phyloP scores from a whole-genome alignment of 1,284 basidiomycete genomes.

The Agaricales sp. region DNA sequence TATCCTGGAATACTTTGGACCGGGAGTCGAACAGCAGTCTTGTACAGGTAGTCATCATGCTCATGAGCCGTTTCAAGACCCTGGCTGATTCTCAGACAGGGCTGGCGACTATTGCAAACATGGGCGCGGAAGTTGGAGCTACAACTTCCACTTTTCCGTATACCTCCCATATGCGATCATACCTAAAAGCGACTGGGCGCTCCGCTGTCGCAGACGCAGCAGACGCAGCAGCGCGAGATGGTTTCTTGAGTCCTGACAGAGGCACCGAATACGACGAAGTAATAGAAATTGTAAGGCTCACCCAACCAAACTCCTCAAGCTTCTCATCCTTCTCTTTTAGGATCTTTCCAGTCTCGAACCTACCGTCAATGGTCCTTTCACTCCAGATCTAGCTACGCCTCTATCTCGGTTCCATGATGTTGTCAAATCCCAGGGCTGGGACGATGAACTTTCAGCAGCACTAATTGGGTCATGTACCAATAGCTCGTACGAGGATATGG shows the following conservation, averaged over 20 bases:
- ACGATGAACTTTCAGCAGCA: conserved; percentile 83
- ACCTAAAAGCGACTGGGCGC: conserved; percentile 86
- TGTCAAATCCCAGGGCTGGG: conserved; percentile 81
- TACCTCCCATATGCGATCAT: conserved; percentile 81
- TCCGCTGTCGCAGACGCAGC: conserved; percentile 84
- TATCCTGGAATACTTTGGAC: conserved; percentile 96
- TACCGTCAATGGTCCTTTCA: conserved; percentile 95
- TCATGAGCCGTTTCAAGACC: too few species aligned
- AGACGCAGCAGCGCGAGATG: conserved; percentile 69
- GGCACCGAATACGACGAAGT: conserved; percentile 95
- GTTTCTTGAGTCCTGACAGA: conserved; percentile 79
- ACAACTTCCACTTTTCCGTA: conserved; percentile 98
- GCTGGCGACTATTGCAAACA: conserved; percentile 92
- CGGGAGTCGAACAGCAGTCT: conserved; percentile 86
- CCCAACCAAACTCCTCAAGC: not conserved
- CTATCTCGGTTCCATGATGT: conserved; percentile 85
- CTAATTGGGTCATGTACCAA: conserved; percentile 98
- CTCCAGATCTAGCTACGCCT: conserved; percentile 93
- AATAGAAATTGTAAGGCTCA: conserved; percentile 76
- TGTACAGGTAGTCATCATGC: conserved; percentile 80
- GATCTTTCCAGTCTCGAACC: conserved; percentile 91
- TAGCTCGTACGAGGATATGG: conserved; percentile 95
- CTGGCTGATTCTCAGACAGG: too few species aligned
- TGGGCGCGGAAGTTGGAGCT: conserved; percentile 99
- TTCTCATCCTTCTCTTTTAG: conserved; percentile 24